Percentiles rank a stretch among this genome's conserved stretches.
Evolutionary conservation across 1,139 yeast genomes (phyloP).

Genomic region (Tardiomyces blankii): DNA sequence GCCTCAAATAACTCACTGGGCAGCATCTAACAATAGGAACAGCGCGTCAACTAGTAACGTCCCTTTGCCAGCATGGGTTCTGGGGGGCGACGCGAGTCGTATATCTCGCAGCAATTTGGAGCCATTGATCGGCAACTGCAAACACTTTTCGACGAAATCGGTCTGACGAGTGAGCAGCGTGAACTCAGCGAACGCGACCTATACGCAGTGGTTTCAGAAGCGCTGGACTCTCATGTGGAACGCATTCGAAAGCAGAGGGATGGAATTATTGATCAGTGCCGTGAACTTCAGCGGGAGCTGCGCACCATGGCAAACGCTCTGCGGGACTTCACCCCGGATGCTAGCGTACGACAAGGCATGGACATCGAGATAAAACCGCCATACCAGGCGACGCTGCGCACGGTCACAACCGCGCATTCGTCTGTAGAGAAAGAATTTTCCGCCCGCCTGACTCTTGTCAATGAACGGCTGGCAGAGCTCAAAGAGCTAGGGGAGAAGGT

Average conservation of each 20-base stretch:
- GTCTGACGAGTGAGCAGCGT: conserved; percentile 19
- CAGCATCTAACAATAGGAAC: not conserved
- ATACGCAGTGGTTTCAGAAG: conserved; percentile 20
- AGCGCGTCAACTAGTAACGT: not conserved
- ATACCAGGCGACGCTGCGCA: not conserved
- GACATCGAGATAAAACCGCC: not conserved
- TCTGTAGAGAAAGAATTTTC: not conserved
- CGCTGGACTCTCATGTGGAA: conserved; percentile 21
- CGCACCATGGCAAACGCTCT: conserved; percentile 19
- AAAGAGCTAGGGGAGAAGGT: conserved; percentile 3
- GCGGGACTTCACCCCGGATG: conserved; percentile 13
- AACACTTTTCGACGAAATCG: conserved; percentile 25
- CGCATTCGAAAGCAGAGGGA: conserved; percentile 22
- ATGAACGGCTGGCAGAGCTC: conserved; percentile 3
- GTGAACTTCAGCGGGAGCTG: conserved; percentile 14
- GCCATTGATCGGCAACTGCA: conserved; percentile 20
- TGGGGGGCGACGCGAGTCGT: conserved; percentile 16
- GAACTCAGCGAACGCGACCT: conserved; percentile 20
- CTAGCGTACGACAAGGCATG: not conserved
- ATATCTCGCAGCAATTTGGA: conserved; percentile 20
- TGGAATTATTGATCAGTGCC: conserved; percentile 15
- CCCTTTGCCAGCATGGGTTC: not conserved
- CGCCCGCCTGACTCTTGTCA: not conserved
- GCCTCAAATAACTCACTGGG: too few species aligned
- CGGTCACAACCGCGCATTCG: not conserved